phyloP scores from a whole-genome alignment of 208 protist genomes.

The Leishmania amazonensis region DNA sequence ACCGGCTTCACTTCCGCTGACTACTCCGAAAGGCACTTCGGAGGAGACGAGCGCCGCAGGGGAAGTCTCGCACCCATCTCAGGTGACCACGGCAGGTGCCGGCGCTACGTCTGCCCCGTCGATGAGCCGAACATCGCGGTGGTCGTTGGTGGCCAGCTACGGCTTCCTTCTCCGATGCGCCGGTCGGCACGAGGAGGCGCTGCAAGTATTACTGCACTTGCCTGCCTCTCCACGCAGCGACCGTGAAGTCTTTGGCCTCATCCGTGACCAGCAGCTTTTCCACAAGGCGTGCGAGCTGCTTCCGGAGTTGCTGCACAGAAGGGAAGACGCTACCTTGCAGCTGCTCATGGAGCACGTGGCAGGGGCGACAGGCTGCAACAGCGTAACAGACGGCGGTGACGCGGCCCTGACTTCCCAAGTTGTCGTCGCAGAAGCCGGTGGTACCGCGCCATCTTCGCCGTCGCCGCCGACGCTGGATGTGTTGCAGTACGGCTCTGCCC shows the following conservation, averaged over 20 bases:
- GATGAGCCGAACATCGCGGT: constrained; percentile 35
- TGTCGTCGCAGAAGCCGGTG: neutral
- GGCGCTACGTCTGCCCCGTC: constrained; percentile 1
- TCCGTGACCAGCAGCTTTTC: constrained; percentile 36
- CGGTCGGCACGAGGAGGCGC: constrained; percentile 56
- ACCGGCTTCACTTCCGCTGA: neutral
- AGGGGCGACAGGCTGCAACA: neutral
- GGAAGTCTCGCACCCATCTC: neutral
- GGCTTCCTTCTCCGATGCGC: constrained; percentile 51
- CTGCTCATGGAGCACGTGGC: constrained; percentile 53
- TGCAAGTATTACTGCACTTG: constrained; percentile 63
- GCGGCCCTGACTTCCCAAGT: neutral
- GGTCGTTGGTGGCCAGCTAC: constrained; percentile 55
- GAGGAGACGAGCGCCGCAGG: neutral
- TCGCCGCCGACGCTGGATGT: neutral
- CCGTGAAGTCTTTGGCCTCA: constrained; percentile 27
- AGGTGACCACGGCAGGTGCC: neutral
- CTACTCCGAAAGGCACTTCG: neutral
- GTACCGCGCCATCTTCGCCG: neutral
- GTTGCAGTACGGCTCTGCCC: constrained; percentile 20
- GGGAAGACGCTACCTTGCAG: constrained; percentile 44
- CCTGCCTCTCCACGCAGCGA: constrained; percentile 31
- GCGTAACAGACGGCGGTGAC: neutral
- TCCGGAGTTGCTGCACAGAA: constrained; percentile 60
- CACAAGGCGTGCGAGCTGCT: constrained; percentile 44